These are phyloP conservation scores for Nymphaea colorata DNA, from an alignment of 164 flowering plant genomes.

Conservation along the genomic window DNA sequence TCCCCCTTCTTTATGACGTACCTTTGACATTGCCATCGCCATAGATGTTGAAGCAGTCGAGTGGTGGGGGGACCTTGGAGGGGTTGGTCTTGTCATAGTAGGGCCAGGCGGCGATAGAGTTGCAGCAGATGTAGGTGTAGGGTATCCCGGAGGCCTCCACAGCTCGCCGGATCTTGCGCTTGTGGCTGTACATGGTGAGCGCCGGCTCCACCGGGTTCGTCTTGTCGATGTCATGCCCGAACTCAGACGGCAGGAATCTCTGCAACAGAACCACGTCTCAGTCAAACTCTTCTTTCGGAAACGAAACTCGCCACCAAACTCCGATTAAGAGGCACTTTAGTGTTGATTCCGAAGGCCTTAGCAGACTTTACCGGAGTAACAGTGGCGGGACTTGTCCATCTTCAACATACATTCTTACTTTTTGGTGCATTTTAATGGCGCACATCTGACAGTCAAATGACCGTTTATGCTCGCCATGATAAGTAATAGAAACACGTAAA, in stretches of 20 bases:
- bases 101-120: conserved; percentile 79
- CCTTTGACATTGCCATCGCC: conserved; percentile 74
- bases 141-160: conserved; percentile 36
- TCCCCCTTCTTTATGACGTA: conserved; percentile 6
- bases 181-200: conserved; percentile 43
- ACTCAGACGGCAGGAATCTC: conserved; percentile 74
- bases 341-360: too few relatives aligned
- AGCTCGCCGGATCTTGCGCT: conserved; percentile 30
- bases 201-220: conserved; percentile 70
- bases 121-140: conserved; percentile 61
- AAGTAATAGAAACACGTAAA: too few relatives aligned
- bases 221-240: conserved; percentile 61
- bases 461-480: too few relatives aligned
- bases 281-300: background rate
- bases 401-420: too few relatives aligned
- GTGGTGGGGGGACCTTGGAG: conserved; percentile 47
- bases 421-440: too few relatives aligned
- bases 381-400: too few relatives aligned
- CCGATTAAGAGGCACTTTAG: background rate
- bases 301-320: background rate
- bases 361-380: too few relatives aligned
- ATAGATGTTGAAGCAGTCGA: conserved; percentile 56
- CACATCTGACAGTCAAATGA: too few relatives aligned
- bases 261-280: conserved; percentile 4
- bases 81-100: conserved; percentile 62